phyloP scores from a whole-genome alignment of 352 stramenopile species.

The Peronospora farinosa region DNA sequence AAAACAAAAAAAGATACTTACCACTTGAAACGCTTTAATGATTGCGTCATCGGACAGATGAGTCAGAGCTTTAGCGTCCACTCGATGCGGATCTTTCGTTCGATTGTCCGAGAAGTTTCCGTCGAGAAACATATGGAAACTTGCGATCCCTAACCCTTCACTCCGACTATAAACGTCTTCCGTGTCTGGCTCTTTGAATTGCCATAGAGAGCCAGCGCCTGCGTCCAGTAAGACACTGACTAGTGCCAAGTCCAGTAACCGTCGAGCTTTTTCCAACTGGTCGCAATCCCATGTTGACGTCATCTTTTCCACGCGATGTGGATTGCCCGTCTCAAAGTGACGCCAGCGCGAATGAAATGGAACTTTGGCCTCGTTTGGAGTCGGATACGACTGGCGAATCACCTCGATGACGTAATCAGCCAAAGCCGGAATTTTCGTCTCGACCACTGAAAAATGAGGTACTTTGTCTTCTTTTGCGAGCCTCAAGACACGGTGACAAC shows the following conservation, averaged over 20 bases:
- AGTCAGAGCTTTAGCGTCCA: slow-evolving; percentile 55
- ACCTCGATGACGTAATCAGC: slow-evolving; percentile 68
- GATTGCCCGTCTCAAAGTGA: slow-evolving; percentile 78
- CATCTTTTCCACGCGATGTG: slow-evolving; percentile 48
- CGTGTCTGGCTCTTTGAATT: slow-evolving; percentile 60
- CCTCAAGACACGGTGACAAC: slow-evolving; percentile 57
- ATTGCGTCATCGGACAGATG: slow-evolving; percentile 57
- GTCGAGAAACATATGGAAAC: slow-evolving; percentile 77
- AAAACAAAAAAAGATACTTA: slow-evolving; percentile 16
- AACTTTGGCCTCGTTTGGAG: slow-evolving; percentile 42
- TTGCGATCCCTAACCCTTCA: slow-evolving; percentile 76
- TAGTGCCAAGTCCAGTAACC: slow-evolving; percentile 68
- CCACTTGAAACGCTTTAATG: slow-evolving; percentile 76
- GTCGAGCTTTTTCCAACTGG: slow-evolving; percentile 43
- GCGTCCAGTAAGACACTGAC: slow-evolving; percentile 79
- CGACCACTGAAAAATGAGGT: slow-evolving; percentile 54
- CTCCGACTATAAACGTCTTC: slow-evolving; percentile 64
- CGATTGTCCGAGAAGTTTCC: slow-evolving; percentile 65
- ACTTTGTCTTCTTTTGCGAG: slow-evolving; percentile 45
- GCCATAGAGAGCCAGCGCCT: slow-evolving; percentile 61
- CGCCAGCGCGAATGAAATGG: slow-evolving; percentile 77
- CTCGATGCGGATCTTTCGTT: slow-evolving; percentile 33
- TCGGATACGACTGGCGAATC: slow-evolving; percentile 51
- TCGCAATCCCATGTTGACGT: slow-evolving; percentile 46
- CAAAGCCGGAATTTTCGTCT: slow-evolving; percentile 46